Evolutionary conservation across 257 asterid species (phyloP).

Genomic region (Plantago ovata): DNA sequence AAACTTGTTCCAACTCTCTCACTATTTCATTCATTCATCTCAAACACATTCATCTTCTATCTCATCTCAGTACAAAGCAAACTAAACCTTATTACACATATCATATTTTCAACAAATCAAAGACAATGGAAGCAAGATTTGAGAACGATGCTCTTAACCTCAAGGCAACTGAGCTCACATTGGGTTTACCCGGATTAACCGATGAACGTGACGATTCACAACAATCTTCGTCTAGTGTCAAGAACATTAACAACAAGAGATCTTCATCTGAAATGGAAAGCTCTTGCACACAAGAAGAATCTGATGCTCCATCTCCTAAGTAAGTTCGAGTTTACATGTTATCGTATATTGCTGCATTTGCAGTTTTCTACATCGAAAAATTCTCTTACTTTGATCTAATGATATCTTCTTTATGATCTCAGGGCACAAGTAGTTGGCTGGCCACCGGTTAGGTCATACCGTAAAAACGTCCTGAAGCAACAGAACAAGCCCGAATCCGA

Average conservation of each 20-base stretch:
- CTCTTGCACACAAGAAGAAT: conserved; percentile 17
- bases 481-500: conserved; percentile 27
- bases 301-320: conserved; percentile 38
- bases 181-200: conserved; percentile 48
- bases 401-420: not conserved
- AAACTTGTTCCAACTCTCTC: conserved; percentile 21
- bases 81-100: not conserved
- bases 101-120: not conserved
- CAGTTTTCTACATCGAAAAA: too few species aligned
- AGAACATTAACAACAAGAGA: conserved; percentile 36
- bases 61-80: not conserved
- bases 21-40: conserved; percentile 11
- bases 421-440: conserved; percentile 63
- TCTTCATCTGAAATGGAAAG: conserved; percentile 33
- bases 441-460: conserved; percentile 58
- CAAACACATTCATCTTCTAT: not conserved
- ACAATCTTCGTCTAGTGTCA: conserved; percentile 24
- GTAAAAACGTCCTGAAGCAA: conserved; percentile 28
- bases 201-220: conserved; percentile 28
- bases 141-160: conserved; percentile 33
- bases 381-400: not conserved
- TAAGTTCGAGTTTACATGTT: too few species aligned
- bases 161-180: conserved; percentile 51
- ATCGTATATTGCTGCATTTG: too few species aligned
- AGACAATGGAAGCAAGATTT: conserved; percentile 23